Percentiles rank a stretch among this genome's conserved stretches.
Evolutionary conservation across 1,284 basidiomycete species (phyloP).

Genomic region (Cystobasidium pallidum): DNA sequence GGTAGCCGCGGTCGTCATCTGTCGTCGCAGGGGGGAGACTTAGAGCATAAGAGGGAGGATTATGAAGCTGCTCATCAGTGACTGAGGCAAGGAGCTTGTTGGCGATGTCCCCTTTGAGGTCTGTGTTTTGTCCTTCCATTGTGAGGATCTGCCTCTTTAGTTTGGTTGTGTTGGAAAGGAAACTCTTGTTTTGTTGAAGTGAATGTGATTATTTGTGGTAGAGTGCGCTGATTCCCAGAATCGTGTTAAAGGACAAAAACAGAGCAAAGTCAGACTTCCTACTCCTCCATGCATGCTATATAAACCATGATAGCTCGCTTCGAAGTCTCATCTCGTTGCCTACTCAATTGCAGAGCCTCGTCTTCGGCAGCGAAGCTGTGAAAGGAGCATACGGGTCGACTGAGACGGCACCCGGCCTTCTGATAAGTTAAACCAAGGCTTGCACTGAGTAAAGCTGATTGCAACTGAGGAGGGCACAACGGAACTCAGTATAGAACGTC

Average conservation of each 20-base stretch:
- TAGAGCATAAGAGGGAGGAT: neutral
- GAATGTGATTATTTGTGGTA: neutral
- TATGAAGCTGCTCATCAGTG: neutral
- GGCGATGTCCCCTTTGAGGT: neutral
- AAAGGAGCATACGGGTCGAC: neutral
- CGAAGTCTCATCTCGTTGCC: no score
- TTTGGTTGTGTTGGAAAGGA: no score
- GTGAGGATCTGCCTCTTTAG: no score
- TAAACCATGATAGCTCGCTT: no score
- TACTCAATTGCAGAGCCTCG: neutral
- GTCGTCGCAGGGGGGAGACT: neutral
- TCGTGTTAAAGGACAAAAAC: neutral
- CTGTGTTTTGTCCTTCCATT: neutral
- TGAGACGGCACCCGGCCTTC: neutral
- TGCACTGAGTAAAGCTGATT: no score
- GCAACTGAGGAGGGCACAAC: no score
- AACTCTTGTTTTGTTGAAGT: neutral
- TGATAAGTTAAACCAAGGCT: no score
- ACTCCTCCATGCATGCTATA: no score
- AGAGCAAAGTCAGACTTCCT: no score
- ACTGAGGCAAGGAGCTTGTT: neutral
- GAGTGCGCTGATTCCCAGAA: neutral
- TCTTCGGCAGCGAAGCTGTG: neutral
- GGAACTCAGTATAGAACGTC: no score
- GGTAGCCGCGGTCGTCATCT: neutral